These are phyloP conservation scores for Boletus vermiculosoides DNA, from an alignment of 768 basidiomycete genomes.

Conservation along the genomic window DNA sequence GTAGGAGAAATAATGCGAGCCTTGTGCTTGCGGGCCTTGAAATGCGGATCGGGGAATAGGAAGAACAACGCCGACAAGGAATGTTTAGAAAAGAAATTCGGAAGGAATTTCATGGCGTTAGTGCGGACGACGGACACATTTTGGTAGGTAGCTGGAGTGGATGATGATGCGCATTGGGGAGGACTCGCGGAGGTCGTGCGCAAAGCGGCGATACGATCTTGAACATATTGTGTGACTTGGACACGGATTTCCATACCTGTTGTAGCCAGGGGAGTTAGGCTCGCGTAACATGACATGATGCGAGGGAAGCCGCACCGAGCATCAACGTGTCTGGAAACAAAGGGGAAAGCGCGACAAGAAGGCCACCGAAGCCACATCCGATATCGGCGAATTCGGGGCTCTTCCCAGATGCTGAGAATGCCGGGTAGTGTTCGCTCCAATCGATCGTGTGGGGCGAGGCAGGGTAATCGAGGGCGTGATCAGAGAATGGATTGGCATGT, in stretches of 20 bases:
- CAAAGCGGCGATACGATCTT: slow-evolving; percentile 90
- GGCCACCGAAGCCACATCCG: slow-evolving; percentile 96
- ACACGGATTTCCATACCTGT: slow-evolving; percentile 96
- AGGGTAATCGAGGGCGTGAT: slow-evolving; percentile 88
- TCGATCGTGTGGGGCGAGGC: slow-evolving; percentile 70
- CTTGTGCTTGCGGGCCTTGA: slow-evolving; percentile 98
- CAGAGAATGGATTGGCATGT: slow-evolving; percentile 85
- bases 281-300: neutral
- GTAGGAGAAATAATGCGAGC: slow-evolving; percentile 97
- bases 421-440: slow-evolving; percentile 83
- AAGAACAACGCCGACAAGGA: slow-evolving; percentile 95
- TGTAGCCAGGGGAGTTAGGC: neutral
- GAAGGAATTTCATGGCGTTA: slow-evolving; percentile 98
- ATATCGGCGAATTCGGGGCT: slow-evolving; percentile 93
- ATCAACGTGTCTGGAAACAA: slow-evolving; percentile 90
- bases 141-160: slow-evolving; percentile 54
- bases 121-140: slow-evolving; percentile 94
- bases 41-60: slow-evolving; percentile 98
- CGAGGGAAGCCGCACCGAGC: slow-evolving; percentile 63
- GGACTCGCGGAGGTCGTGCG: slow-evolving; percentile 54
- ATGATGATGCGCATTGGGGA: slow-evolving; percentile 18
- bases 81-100: slow-evolving; percentile 90
- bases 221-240: slow-evolving; percentile 94
- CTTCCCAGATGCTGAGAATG: slow-evolving; percentile 55
- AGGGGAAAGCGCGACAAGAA: slow-evolving; percentile 85